Percentiles rank a stretch among this genome's conserved stretches.
Evolutionary conservation across 805 yeast genomes (phyloP).

Genomic region (Saccharomyces eubayanus): DNA sequence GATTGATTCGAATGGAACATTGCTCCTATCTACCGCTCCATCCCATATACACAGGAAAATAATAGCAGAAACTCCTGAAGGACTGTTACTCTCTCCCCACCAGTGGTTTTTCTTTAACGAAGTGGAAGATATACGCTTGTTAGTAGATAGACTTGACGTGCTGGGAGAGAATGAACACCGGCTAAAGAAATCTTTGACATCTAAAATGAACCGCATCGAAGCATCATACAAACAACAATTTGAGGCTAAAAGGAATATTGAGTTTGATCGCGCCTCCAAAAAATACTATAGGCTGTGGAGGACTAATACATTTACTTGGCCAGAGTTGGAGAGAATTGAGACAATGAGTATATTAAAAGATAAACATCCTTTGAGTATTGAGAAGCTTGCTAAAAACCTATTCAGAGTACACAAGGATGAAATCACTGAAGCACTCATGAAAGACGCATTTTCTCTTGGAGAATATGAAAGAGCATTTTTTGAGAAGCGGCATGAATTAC

Average conservation of each 20-base stretch:
- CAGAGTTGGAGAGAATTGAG: neutral
- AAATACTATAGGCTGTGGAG: neutral
- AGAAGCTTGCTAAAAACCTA: neutral
- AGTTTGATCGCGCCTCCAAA: neutral
- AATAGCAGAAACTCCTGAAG: constrained; percentile 55
- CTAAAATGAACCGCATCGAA: neutral
- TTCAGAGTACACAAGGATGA: neutral
- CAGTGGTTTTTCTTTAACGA: constrained; percentile 68
- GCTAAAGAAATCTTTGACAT: neutral
- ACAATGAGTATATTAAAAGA: neutral
- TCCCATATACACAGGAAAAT: constrained; percentile 44
- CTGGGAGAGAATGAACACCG: constrained; percentile 60
- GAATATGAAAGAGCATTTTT: neutral
- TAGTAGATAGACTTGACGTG: constrained; percentile 57
- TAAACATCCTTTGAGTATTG: neutral
- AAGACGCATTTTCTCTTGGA: neutral
- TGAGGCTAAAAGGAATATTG: neutral
- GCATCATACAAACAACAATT: neutral
- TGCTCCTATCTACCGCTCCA: constrained; percentile 10
- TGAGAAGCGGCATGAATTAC: neutral
- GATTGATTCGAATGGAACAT: constrained; percentile 16
- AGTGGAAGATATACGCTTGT: constrained; percentile 42
- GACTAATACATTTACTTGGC: neutral
- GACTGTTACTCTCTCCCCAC: constrained; percentile 37
- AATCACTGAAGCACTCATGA: neutral